Evolutionary conservation across 257 asterid species (phyloP), one percentile per base, ranked within the genome.

Genomic region (Nyctanthes arbortristis): DNA sequence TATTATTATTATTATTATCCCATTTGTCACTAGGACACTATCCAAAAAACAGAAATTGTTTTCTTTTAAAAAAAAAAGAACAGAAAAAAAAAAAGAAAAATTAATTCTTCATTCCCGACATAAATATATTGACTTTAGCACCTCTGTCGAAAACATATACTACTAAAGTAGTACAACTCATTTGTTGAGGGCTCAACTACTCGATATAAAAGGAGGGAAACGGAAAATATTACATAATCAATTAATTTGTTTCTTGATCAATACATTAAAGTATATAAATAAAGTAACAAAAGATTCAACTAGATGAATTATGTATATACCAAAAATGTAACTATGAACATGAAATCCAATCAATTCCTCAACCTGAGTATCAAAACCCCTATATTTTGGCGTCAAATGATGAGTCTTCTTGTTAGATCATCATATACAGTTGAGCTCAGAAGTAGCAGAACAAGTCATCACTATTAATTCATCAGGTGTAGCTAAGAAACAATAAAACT

Each of bases 391-490:
- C 24, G 30, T 45, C 40, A 22, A 18, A 39, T 14, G 30, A 30
- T 2, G 4, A n/a, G 33, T 61, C 69, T 3, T 35, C 64, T 5
- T 16, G 64, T 47, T 20, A 56, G 13, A 11, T 77, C 76, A 25
- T 39, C 71, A 78, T 73, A 65, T 69, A 73, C 73, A 65, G 45
- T 32, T 34, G 2, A 61, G 5, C 58, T 10, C 60, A 32, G 35
- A 49, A 59, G 16, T 24, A 65, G 28, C 71, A 65, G 65, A n/a
- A 31, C 32, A 25, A 36, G 34, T 14, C 28, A 40, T 24, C 14
- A 33, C 39, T 0, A 1, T 47, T n/a, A 36, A n/a, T 49, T n/a
- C 49, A 52, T 43, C 56, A 66, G 2, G 32, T 30, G 2, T 49
- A 34, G 32, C 59, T 54, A n/a, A 11, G 35, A 18, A 61, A 13